Evolutionary conservation across 768 basidiomycete species (phyloP).

Genomic region (Russula earlei): DNA sequence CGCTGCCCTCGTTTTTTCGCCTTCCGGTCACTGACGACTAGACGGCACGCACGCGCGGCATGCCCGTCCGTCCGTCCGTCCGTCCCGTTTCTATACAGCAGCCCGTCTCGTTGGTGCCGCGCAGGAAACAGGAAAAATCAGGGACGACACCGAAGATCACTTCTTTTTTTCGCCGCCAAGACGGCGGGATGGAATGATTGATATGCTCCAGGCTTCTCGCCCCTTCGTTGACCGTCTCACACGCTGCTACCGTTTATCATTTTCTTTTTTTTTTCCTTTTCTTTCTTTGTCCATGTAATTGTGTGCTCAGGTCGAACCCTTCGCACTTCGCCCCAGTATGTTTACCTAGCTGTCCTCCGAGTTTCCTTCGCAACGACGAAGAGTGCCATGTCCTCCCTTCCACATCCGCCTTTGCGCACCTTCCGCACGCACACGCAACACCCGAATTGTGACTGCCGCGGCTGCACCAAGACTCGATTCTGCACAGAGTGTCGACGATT

Average conservation of each 20-base stretch:
- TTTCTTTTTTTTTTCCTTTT: background rate
- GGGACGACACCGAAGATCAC: slow-evolving; percentile 15
- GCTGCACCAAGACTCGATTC: slow-evolving; percentile 11
- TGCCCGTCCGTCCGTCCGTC: background rate
- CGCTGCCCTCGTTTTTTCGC: background rate
- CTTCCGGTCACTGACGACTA: too few relatives aligned
- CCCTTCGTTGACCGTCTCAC: too few relatives aligned
- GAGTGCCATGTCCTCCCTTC: background rate
- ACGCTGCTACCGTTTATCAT: background rate
- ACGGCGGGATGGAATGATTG: background rate
- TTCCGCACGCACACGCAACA: too few relatives aligned
- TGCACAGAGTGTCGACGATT: slow-evolving; percentile 20
- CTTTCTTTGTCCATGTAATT: background rate
- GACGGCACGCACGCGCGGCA: background rate
- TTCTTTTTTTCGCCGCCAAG: slow-evolving; percentile 20
- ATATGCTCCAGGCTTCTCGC: background rate
- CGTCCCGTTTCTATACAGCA: background rate
- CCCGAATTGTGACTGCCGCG: slow-evolving; percentile 3
- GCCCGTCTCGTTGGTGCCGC: background rate
- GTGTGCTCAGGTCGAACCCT: background rate
- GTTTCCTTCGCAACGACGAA: too few relatives aligned
- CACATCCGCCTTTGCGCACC: too few relatives aligned
- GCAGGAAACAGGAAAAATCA: slow-evolving; percentile 12
- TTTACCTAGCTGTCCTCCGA: too few relatives aligned
- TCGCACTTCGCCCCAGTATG: background rate